Evolutionary conservation across 257 asterid genomes (phyloP), one percentile per base, ranked within the genome.

Genomic region (Petrea volubilis): DNA sequence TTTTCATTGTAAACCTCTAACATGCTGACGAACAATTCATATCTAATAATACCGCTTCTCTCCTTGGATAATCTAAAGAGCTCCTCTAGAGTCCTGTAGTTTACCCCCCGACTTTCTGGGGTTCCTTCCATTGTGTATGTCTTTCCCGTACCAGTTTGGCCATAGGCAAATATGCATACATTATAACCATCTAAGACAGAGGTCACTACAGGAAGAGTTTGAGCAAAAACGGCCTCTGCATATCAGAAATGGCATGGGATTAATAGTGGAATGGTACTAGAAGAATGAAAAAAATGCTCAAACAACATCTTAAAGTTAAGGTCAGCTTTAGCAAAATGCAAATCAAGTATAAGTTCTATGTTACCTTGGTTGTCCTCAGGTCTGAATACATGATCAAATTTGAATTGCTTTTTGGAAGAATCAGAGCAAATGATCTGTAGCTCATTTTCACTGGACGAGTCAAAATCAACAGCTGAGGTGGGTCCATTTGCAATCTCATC

Each of bases 51-150:
- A 57, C 87, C 74, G 81, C 89, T 85, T 74, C 97, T 85, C 73
- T 83, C 92, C 33, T 74, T 51, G 14, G 98, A 88, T 67, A 87
- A 41, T 77, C 84, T 88, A 70, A 95, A 95, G 57, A 95, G 82
- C 81, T 86, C 90, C 82, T 90, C 93, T 77, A 95, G 76, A 51
- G 97, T 95, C 61, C 93, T 80, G 80, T 92, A 92, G 81, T 95
- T 95, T 68, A 95, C 98, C 18, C 97, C 99, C 74, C 97, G 83
- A 73, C 82, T 86, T 62, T 95, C 96, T 72, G 88, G 81, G 44
- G 97, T 92, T 76, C 99, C 99, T 84, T 95, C 99, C 98, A 95
- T 95, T 21, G 93, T 89, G 56, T 85, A 89, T 31, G 96, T 89
- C 79, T 89, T 89, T 13, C 96, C 93, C 0, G 91, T 83, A 70